A percentile compares a stretch with the other conserved stretches of the same genome.
Conservation (phyloP, 441 rosid species). For the Pelargonium cotyledonis region DNA sequence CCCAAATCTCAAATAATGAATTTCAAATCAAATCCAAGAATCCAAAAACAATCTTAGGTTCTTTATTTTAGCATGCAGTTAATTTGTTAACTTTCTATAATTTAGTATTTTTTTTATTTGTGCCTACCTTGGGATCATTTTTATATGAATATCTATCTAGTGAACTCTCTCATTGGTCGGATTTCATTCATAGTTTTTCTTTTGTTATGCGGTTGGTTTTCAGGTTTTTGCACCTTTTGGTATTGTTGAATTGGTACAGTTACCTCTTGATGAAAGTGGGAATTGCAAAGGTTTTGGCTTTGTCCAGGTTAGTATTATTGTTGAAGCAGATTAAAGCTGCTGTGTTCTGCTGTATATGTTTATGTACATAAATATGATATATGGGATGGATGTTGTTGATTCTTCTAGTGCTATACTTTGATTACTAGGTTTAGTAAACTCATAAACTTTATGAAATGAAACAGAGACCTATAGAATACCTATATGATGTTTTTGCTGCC, state of each 20-base stretch:
- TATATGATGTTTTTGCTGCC: not conserved
- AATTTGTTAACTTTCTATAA: no score
- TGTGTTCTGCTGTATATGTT: not conserved
- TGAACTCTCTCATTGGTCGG: not conserved
- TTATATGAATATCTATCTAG: not conserved
- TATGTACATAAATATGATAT: not conserved
- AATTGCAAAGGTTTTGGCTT: conserved; percentile 95
- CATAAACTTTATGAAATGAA: not conserved
- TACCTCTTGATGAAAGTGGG: conserved; percentile 85
- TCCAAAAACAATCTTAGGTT: no score
- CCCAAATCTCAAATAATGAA: no score
- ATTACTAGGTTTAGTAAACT: not conserved
- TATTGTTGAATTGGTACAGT: conserved; percentile 86
- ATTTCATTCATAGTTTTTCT: not conserved
- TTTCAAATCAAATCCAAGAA: no score
- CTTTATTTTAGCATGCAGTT: no score
- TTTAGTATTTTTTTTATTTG: not conserved
- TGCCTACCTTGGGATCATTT: not conserved
- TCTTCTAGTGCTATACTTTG: not conserved
- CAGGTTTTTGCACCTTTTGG: conserved; percentile 98
- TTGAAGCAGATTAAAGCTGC: conserved; percentile 4
- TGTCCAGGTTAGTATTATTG: conserved; percentile 62
- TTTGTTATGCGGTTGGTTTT: conserved; percentile 7
- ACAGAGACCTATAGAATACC: not conserved
- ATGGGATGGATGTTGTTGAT: not conserved